Conservation (phyloP, 2,329 filamentous ascomycete genomes). For the Ophiostoma ips region DNA sequence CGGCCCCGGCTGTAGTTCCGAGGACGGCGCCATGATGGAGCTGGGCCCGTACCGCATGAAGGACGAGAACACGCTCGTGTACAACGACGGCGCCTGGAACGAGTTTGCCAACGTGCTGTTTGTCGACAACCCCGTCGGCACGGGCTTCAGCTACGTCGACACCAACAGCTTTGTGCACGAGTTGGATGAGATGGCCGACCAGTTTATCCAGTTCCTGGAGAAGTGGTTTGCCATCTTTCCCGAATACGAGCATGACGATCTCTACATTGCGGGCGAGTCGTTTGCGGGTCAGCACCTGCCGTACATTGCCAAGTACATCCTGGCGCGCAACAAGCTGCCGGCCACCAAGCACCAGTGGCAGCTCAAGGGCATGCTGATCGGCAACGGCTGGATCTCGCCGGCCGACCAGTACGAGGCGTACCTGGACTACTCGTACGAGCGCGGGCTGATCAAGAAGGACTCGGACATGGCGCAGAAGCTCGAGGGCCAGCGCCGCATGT, state of each 20-base stretch:
- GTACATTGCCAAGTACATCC: slow-evolving; percentile 83
- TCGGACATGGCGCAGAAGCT: slow-evolving; percentile 50
- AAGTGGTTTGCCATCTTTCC: slow-evolving; percentile 87
- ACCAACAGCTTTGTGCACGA: slow-evolving; percentile 78
- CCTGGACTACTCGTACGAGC: slow-evolving; percentile 65
- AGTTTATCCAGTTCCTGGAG: slow-evolving; percentile 79
- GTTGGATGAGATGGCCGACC: slow-evolving; percentile 73
- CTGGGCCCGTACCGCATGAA: slow-evolving; percentile 83
- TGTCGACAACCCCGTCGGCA: slow-evolving; percentile 92
- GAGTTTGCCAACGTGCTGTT: slow-evolving; percentile 96
- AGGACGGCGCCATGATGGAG: slow-evolving; percentile 94
- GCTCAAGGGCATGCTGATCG: slow-evolving; percentile 75
- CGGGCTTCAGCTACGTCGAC: slow-evolving; percentile 90
- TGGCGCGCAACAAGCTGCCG: slow-evolving; percentile 66
- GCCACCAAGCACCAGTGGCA: slow-evolving; percentile 49
- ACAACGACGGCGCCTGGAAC: slow-evolving; percentile 95
- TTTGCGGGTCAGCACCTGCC: slow-evolving; percentile 96
- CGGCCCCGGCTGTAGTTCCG: slow-evolving; percentile 90
- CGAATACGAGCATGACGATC: slow-evolving; percentile 78
- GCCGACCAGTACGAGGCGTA: slow-evolving; percentile 82
- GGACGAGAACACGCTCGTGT: slow-evolving; percentile 53
- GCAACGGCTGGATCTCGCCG: slow-evolving; percentile 95
- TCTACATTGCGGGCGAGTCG: slow-evolving; percentile 92
- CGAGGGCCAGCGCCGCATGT: slow-evolving; percentile 55
- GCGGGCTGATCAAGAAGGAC: slow-evolving; percentile 55